Percentiles rank a stretch among this genome's conserved stretches.
Conservation (phyloP, 176 grass and related monocot species). For the Saccharum officinarum region DNA sequence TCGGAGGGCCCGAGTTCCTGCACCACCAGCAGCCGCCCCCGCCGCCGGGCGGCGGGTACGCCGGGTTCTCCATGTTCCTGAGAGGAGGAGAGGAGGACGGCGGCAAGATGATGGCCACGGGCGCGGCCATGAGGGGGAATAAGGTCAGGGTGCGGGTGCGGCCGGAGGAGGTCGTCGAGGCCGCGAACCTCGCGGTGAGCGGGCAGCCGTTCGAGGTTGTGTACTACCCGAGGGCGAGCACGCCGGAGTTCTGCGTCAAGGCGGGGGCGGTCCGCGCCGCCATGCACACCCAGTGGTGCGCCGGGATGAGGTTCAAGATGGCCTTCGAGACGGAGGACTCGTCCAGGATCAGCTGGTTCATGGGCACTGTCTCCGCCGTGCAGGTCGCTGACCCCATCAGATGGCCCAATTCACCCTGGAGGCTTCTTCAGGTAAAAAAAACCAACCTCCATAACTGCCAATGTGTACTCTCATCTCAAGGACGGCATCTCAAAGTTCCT, state of each 20-base stretch:
- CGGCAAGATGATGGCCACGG: conserved; percentile 20
- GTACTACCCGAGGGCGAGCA: conserved; percentile 86
- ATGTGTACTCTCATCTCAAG: conserved; percentile 20
- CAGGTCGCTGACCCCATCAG: conserved; percentile 74
- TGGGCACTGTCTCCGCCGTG: conserved; percentile 78
- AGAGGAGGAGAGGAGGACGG: conserved; percentile 59
- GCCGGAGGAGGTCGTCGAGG: conserved; percentile 71
- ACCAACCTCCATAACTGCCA: not conserved
- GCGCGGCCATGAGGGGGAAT: conserved; percentile 28
- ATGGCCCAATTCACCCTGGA: conserved; percentile 95
- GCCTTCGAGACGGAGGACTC: conserved; percentile 97
- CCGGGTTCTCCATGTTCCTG: conserved; percentile 66
- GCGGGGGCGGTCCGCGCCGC: conserved; percentile 56
- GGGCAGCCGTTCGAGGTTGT: conserved; percentile 76
- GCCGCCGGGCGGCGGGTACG: conserved; percentile 30
- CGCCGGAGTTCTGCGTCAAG: conserved; percentile 81
- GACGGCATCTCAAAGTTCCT: conserved; percentile 8
- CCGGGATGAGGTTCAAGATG: conserved; percentile 97
- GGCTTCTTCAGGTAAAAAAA: conserved; percentile 72
- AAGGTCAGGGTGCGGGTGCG: conserved; percentile 52
- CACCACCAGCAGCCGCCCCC: not conserved
- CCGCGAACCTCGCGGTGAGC: conserved; percentile 56
- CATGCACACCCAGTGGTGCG: conserved; percentile 73
- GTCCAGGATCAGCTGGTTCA: conserved; percentile 96
- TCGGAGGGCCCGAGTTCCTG: conserved; percentile 43